Percentiles rank a stretch among this genome's conserved stretches.
These are phyloP conservation scores for Chaetomium strumarium DNA, from an alignment of 2,329 filamentous ascomycete genomes.

Conservation along the genomic window DNA sequence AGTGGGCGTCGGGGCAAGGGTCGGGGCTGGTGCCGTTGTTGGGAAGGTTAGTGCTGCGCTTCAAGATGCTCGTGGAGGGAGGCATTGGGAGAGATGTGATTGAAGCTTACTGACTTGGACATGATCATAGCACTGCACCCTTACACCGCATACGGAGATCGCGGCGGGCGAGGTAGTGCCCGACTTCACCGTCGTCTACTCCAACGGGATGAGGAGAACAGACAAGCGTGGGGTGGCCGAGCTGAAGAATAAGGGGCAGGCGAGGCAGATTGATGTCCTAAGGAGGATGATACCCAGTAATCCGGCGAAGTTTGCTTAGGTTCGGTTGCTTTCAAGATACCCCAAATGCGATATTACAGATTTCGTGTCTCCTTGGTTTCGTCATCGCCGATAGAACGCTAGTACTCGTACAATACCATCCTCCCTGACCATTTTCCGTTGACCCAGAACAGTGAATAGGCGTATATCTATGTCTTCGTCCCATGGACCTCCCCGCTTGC, in stretches of 20 bases:
- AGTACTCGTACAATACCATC: neutral
- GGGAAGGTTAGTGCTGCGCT: slow-evolving; percentile 49
- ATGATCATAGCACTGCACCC: slow-evolving; percentile 55
- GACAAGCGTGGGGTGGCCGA: slow-evolving; percentile 58
- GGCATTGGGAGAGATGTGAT: neutral
- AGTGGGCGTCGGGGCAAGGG: slow-evolving; percentile 53
- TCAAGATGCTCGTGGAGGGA: neutral
- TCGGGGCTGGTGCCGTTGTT: slow-evolving; percentile 55
- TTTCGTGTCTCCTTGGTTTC: neutral
- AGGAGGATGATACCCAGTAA: slow-evolving; percentile 62
- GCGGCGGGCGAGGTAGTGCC: slow-evolving; percentile 52
- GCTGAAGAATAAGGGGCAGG: slow-evolving; percentile 56
- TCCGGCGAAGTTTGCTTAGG: slow-evolving; percentile 44
- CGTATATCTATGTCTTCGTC: neutral
- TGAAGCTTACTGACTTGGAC: neutral
- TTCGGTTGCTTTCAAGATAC: slow-evolving; percentile 11
- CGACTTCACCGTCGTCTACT: slow-evolving; percentile 65
- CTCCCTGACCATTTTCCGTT: neutral
- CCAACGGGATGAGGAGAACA: slow-evolving; percentile 51
- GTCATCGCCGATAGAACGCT: neutral
- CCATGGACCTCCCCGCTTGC: neutral
- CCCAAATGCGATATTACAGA: neutral
- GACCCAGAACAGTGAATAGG: neutral
- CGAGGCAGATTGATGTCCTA: slow-evolving; percentile 63
- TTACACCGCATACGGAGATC: slow-evolving; percentile 59